Evolutionary conservation across 2,329 filamentous ascomycete species (phyloP).

Genomic region (Penicillium sp.): DNA sequence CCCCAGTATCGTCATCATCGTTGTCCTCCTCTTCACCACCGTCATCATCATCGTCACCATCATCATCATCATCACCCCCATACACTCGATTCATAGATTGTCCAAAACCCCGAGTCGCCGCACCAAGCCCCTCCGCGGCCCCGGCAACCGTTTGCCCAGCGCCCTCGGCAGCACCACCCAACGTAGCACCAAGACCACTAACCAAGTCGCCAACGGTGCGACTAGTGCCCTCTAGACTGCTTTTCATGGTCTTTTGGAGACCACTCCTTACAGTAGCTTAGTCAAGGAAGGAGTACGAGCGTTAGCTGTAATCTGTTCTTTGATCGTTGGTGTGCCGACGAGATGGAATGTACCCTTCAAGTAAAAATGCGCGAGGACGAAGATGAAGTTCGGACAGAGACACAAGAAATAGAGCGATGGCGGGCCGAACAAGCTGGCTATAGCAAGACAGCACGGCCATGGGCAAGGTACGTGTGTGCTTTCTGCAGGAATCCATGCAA

Average conservation of each 20-base stretch:
- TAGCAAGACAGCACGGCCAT: no score
- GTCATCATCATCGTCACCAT: neutral
- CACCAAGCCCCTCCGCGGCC: slow-evolving; percentile 18
- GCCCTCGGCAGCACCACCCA: slow-evolving; percentile 20
- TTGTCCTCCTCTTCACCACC: no score
- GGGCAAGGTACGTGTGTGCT: no score
- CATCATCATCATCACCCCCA: slow-evolving; percentile 1
- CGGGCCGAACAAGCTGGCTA: no score
- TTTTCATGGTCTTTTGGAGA: slow-evolving; percentile 22
- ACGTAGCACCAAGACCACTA: slow-evolving; percentile 24
- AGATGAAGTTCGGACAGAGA: no score
- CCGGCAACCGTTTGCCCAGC: slow-evolving; percentile 27
- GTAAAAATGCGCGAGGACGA: no score
- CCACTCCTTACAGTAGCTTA: slow-evolving; percentile 17
- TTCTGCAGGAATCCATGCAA: no score
- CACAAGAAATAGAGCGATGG: no score
- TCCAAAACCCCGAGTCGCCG: slow-evolving; percentile 21
- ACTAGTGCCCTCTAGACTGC: slow-evolving; percentile 21
- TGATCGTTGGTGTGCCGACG: no score
- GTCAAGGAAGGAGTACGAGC: neutral
- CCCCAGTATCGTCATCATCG: no score
- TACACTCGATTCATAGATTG: slow-evolving; percentile 19
- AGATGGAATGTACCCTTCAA: neutral
- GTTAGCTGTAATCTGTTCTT: neutral
- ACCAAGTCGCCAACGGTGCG: slow-evolving; percentile 18